These are phyloP conservation scores for Phaeosphaeriaceae sp. DNA, from an alignment of 2,329 filamentous ascomycete species.

Conservation along the genomic window DNA sequence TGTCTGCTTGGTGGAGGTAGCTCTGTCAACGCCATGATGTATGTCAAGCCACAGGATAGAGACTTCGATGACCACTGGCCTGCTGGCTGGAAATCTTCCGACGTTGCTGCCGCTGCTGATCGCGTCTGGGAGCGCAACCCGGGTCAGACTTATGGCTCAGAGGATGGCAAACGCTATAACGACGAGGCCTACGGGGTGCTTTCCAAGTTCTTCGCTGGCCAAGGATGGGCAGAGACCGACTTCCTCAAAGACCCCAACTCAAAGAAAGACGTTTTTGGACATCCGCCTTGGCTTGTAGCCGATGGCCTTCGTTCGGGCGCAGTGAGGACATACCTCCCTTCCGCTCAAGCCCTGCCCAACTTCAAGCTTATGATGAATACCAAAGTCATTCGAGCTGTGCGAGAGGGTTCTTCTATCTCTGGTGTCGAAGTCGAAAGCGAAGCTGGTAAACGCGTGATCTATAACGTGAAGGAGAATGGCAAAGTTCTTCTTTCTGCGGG, in stretches of 20 bases:
- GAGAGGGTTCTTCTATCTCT: constrained; percentile 65
- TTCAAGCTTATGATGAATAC: constrained; percentile 73
- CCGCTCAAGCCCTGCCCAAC: constrained; percentile 65
- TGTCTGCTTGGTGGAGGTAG: constrained; percentile 73
- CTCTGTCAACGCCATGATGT: constrained; percentile 62
- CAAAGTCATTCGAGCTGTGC: constrained; percentile 68
- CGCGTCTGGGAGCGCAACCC: constrained; percentile 75
- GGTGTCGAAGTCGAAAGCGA: constrained; percentile 66
- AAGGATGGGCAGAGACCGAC: constrained; percentile 70
- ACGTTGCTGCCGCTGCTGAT: constrained; percentile 66
- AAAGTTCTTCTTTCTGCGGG: constrained; percentile 72
- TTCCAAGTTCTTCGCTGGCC: constrained; percentile 62
- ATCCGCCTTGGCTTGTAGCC: constrained; percentile 70
- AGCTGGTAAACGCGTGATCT: constrained; percentile 51
- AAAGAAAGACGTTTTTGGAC: constrained; percentile 67
- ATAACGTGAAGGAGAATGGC: constrained; percentile 65
- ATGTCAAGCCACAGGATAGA: constrained; percentile 39
- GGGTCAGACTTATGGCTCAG: constrained; percentile 69
- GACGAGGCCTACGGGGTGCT: constrained; percentile 71
- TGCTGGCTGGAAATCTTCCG: constrained; percentile 69
- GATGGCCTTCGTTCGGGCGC: constrained; percentile 72
- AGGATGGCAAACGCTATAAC: constrained; percentile 69
- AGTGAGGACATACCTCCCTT: constrained; percentile 72
- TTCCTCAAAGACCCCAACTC: constrained; percentile 65
- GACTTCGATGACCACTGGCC: constrained; percentile 80